These are phyloP conservation scores for Euphorbia peplus DNA, from an alignment of 345 rosid genomes.

Conservation along the genomic window DNA sequence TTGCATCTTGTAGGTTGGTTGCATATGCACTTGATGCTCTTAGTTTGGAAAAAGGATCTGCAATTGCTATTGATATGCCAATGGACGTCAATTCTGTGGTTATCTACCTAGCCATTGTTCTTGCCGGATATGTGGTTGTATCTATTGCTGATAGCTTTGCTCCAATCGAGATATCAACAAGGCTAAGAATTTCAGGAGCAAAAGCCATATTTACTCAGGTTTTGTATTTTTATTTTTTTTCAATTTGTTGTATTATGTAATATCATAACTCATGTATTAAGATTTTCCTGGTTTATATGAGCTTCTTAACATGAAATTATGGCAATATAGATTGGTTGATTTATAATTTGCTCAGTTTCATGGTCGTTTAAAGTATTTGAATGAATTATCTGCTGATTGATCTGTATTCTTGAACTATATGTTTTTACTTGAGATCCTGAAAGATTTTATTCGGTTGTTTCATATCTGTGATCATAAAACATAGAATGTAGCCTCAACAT, in stretches of 20 bases:
- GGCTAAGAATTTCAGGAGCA: slow-evolving; percentile 82
- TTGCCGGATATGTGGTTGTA: slow-evolving; percentile 84
- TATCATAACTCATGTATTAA: not conserved
- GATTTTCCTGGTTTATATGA: not conserved
- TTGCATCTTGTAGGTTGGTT: slow-evolving; percentile 52
- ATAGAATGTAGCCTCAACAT: not conserved
- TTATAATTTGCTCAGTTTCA: not conserved
- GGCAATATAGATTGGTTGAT: not conserved
- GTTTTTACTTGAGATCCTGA: not conserved
- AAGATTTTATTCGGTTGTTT: not conserved
- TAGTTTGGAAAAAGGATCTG: slow-evolving; percentile 69
- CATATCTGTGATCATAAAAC: not conserved
- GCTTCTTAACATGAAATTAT: not conserved
- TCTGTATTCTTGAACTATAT: no score
- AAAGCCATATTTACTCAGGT: slow-evolving; percentile 97
- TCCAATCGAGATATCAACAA: slow-evolving; percentile 70
- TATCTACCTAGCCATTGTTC: slow-evolving; percentile 84
- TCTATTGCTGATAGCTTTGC: slow-evolving; percentile 98
- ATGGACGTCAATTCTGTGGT: slow-evolving; percentile 83
- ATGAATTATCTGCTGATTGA: no score
- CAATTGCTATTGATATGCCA: slow-evolving; percentile 93
- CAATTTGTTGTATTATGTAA: not conserved
- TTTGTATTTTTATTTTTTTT: not conserved
- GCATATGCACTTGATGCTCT: slow-evolving; percentile 69
- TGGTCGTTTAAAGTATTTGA: not conserved